Evolutionary conservation across 1,139 yeast genomes (phyloP), one percentile per base, ranked within the genome.

Genomic region (Suhomyces chickasaworum): DNA sequence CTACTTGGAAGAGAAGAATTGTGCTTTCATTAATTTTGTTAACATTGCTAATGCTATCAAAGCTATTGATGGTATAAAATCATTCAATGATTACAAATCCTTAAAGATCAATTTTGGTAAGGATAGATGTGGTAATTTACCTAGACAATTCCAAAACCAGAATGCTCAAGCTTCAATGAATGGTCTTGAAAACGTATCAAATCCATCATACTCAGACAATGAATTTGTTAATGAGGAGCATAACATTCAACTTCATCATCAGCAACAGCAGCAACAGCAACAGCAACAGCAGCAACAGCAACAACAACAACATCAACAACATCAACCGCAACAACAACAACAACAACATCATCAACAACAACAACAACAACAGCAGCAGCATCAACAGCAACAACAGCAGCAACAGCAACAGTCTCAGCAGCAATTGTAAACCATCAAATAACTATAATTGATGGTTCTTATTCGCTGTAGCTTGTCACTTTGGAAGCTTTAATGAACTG

Each of bases 61-160:
- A 55, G 89, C 91, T 18, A 86, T 87, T 39, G 88, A 86, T 58
- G 73, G 78, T 69, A 59, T 83, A 72, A 61, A 73, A 73, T 56
- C 78, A 3, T 72, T 65, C 41, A 61, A 66, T 5, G 71, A 63
- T 51, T 75, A 75, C 55, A 61, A 64, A 48, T 47, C 58, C 7
- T 73, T 68, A 56, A 75, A 74, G 56, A 83, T 89, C 37, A 86
- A 80, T 58, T 90, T 88, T 62, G 97, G 97, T 49, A 87, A 87
- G 66, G 97, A 91, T 66, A 78, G 96, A 59, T 93, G 98, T 68
- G 97, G 95, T 23, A 89, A 89, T 62, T 78, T 85, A 52, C 90
- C 90, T 50, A 77, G 84, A 57, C 77, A 72, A 56, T 72, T 72
- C 51, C 71, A 69, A 53, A 55, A 54, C 35, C 58, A 58, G 41